phyloP scores from a whole-genome alignment of 1,284 basidiomycete species.

The Pseudozyma hubeiensis region DNA sequence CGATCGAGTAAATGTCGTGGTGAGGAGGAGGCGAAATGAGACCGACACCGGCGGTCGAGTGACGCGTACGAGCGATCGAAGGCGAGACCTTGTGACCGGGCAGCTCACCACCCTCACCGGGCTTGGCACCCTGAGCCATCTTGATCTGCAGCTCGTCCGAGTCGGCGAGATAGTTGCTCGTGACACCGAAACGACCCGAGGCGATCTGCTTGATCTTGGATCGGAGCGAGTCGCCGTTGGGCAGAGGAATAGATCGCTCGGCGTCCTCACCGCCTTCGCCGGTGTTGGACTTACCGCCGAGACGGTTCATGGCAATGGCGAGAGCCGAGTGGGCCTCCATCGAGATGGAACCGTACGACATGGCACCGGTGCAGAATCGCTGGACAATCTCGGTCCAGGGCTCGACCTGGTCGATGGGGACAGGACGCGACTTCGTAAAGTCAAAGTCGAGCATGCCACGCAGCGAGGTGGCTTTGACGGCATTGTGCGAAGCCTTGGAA shows the following conservation, averaged over 20 bases:
- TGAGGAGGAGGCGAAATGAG: conserved; percentile 65
- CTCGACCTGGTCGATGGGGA: conserved; percentile 67
- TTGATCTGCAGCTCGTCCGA: conserved; percentile 67
- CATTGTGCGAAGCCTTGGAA: conserved; percentile 62
- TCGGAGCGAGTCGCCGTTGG: conserved; percentile 66
- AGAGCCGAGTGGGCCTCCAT: conserved; percentile 66
- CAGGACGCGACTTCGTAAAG: conserved; percentile 58
- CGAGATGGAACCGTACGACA: conserved; percentile 67
- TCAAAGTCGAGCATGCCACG: conserved; percentile 65
- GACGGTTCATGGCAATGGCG: conserved; percentile 67
- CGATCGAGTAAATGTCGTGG: conserved; percentile 68
- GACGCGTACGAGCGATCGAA: conserved; percentile 65
- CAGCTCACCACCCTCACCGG: conserved; percentile 67
- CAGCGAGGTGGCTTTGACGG: conserved; percentile 60
- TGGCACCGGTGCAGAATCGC: conserved; percentile 67
- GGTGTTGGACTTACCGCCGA: conserved; percentile 67
- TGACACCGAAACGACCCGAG: conserved; percentile 66
- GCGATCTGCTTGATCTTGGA: conserved; percentile 68
- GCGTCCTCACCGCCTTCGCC: conserved; percentile 67
- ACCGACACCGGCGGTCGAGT: conserved; percentile 65
- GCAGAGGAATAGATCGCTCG: conserved; percentile 65
- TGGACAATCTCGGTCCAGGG: conserved; percentile 68
- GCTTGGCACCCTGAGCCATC: conserved; percentile 68
- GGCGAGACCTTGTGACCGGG: conserved; percentile 67
- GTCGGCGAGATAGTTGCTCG: conserved; percentile 64